A percentile compares a stretch with the other conserved stretches of the same genome.
Evolutionary conservation across 1,139 yeast genomes (phyloP).

Genomic region (Kodamaea alishanica): DNA sequence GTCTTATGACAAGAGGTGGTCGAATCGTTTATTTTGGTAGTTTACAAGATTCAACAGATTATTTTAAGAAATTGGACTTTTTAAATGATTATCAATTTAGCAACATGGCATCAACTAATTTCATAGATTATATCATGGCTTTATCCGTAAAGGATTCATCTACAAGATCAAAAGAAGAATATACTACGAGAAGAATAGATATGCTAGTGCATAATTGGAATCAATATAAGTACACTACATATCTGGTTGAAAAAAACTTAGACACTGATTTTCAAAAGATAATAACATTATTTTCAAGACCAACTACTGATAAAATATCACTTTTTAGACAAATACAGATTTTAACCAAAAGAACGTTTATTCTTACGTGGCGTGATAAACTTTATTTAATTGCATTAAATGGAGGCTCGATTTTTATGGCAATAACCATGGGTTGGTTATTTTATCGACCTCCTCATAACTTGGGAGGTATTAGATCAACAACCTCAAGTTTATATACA

Average conservation of each 20-base stretch:
- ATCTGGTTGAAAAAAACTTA: constrained; percentile 2
- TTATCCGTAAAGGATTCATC: constrained; percentile 21
- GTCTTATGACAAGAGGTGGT: constrained; percentile 24
- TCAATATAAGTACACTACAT: neutral
- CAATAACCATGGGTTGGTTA: constrained; percentile 21
- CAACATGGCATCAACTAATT: constrained; percentile 5
- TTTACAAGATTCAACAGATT: constrained; percentile 15
- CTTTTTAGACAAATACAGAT: constrained; percentile 17
- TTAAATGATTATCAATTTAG: constrained; percentile 3
- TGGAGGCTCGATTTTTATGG: constrained; percentile 18
- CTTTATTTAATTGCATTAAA: constrained; percentile 18
- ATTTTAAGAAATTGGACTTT: constrained; percentile 15
- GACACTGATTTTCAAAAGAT: constrained; percentile 9
- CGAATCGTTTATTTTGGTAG: constrained; percentile 21
- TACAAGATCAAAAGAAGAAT: constrained; percentile 16
- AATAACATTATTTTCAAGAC: constrained; percentile 11
- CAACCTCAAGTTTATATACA: constrained; percentile 19
- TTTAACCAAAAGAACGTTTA: constrained; percentile 18
- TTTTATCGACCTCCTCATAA: constrained; percentile 18
- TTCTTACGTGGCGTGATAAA: constrained; percentile 18
- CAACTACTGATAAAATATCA: constrained; percentile 14
- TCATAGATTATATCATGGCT: constrained; percentile 19
- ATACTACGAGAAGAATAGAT: constrained; percentile 15
- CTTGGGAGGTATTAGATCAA: constrained; percentile 21
- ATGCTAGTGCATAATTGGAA: constrained; percentile 18